Base-by-base conservation (phyloP, 2,329 filamentous ascomycete genomes). In the Cordyceps farinosa region DNA sequence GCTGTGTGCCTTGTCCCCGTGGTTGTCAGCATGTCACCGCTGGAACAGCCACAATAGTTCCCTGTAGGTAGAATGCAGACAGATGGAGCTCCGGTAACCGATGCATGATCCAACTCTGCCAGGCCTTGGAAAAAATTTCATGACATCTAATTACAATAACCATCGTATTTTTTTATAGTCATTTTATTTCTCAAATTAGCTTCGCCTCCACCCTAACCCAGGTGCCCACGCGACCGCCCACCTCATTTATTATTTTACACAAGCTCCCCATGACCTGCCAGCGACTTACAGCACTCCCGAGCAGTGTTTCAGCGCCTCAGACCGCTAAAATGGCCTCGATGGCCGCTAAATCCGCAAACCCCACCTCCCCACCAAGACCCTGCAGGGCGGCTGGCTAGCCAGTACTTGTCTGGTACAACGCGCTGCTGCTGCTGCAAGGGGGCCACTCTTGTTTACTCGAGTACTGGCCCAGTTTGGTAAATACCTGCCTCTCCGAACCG, bases 341-440 rank as follows among this genome's bases (percentile, higher is more conserved):
- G 30, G 29, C 30, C 47, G 45, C 56, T 44, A 52, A 34, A 48
- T 3, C 57, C 48, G 48, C 34, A 13, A 34, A 60, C 57, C 57
- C 57, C 57, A 60, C 57, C 56, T 59, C 56, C 44, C 55, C 55
- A 40, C 45, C 34, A 30, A 51, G 36, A 52, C 57, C 57, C 34
- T 60, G 57, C 57, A 52, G 34, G 34, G 17, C 57, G 36, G 27
- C 22, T 32, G 45, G 8, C 17, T 22, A 10, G 42, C 27, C 27
- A 27, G 22, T 58, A 57, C 54, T 11, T 47, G 38, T 17, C 2
- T 4, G 9, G 17, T 22, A 42, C 53, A 44, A n/a, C 42, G 10
- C 0, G 9, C 40, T 34, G n/a, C 29, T 42, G 7, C 13, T 22
- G 15, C 29, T 5, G 11, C 6, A n/a, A 9, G 11, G 5, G 8